A percentile compares a stretch with the other conserved stretches of the same genome.
phyloP scores from a whole-genome alignment of 805 yeast genomes.

The Cephaloascus fragrans region DNA sequence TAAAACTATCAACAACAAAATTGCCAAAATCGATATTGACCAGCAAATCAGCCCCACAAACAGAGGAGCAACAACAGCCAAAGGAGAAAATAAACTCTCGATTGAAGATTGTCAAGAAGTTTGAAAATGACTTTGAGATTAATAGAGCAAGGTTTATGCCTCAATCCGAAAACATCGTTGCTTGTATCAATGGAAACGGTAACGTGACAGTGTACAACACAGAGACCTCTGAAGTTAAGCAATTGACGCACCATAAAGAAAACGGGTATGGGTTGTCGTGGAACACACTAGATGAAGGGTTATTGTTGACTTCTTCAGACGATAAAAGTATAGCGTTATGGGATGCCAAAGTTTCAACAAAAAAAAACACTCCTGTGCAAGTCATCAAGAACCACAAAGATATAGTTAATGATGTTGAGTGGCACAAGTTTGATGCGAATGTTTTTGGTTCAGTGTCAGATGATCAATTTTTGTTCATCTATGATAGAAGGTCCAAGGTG shows the following conservation, averaged over 20 bases:
- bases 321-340: constrained; percentile 56
- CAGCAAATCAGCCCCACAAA: constrained; percentile 1
- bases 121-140: constrained; percentile 52
- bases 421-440: constrained; percentile 46
- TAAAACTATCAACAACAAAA: constrained; percentile 56
- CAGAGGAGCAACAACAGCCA: constrained; percentile 11
- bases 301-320: constrained; percentile 53
- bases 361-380: constrained; percentile 11
- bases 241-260: constrained; percentile 42
- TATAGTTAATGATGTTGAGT: constrained; percentile 68
- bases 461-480: constrained; percentile 45
- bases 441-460: constrained; percentile 69
- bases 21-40: constrained; percentile 27
- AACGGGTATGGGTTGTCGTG: constrained; percentile 75
- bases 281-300: constrained; percentile 39
- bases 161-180: constrained; percentile 41
- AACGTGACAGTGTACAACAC: constrained; percentile 44
- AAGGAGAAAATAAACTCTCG: constrained; percentile 35
- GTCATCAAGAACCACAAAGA: constrained; percentile 34
- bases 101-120: constrained; percentile 51
- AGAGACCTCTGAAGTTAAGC: constrained; percentile 12
- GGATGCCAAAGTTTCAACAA: constrained; percentile 25
- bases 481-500: constrained; percentile 38
- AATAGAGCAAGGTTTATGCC: constrained; percentile 70
- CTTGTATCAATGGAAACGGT: constrained; percentile 65